Percentiles rank a stretch among this genome's conserved stretches.
phyloP scores from a whole-genome alignment of 768 basidiomycete species.

The Mycena sanguinolenta region DNA sequence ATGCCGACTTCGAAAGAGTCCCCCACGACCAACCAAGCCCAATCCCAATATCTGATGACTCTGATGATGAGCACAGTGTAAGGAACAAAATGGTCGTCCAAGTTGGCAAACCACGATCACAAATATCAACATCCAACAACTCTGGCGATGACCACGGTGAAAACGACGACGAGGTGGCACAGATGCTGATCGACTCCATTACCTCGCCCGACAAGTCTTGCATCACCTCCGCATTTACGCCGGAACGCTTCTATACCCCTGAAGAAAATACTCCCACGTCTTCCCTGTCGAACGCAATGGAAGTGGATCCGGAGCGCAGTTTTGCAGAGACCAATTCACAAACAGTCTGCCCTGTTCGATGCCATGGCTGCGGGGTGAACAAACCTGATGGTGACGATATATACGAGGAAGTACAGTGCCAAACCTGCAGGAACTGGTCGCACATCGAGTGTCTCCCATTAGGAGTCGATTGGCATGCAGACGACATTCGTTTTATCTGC shows the following conservation, averaged over 20 bases:
- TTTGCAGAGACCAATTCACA: neutral
- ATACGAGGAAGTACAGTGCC: neutral
- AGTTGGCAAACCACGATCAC: rapidly evolving
- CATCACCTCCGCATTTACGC: neutral
- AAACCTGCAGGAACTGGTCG: neutral
- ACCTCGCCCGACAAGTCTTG: neutral
- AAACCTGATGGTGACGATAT: neutral
- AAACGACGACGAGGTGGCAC: neutral
- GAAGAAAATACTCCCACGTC: neutral
- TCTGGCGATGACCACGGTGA: neutral
- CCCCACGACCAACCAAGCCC: neutral
- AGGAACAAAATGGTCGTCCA: too few species aligned
- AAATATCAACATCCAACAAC: neutral
- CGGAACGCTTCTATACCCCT: slow-evolving; percentile 6
- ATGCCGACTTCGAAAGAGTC: neutral
- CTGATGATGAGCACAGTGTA: neutral
- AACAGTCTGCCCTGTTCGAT: neutral
- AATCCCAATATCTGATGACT: neutral
- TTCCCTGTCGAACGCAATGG: neutral
- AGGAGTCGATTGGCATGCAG: neutral
- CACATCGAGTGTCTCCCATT: neutral
- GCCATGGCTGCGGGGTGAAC: neutral
- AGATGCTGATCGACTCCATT: slow-evolving; percentile 4
- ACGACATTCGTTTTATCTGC: neutral
- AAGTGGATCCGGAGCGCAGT: neutral